Base-by-base conservation (phyloP, 306 rosid species). In the Senna tora region DNA sequence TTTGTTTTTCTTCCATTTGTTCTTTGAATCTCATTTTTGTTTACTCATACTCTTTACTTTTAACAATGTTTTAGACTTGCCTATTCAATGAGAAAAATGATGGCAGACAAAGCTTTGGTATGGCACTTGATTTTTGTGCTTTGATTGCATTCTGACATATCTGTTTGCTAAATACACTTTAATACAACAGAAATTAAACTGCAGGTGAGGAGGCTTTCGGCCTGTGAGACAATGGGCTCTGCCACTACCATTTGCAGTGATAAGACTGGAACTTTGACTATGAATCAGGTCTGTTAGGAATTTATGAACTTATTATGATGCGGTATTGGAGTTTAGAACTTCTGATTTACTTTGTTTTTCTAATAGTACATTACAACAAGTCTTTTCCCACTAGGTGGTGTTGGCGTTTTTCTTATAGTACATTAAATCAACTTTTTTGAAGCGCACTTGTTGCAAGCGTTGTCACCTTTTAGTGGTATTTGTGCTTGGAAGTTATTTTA, bases 171-270 rank as follows among this genome's bases (percentile, higher is more conserved):
- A 64, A 34, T 10, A 39, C 4, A 61, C 7, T 43, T 34, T 63
- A 54, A 19, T 45, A 42, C 50, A 22, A 67, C 42, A 13, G 55
- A 71, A 20, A 33, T 61, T 12, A 59, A 78, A 72, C 33, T 79
- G 76, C 69, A 95, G 99, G 97, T 95, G 43, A 92, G 99, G 76
- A 91, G 97, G 90, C 96, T 95, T 61, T 89, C 97, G 69, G 97
- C 99, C 12, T 95, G 99, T 80, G 97, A 95, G 88, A 91, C 99
- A 4, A 95, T 95, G 99, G 97, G 99, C 49, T 95, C 99, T 81
- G 99, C 99, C 25, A 92, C 96, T 51, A 95, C 97, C 38, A 95
- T 95, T 33, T 95, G 99, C 76, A 95, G 99, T 75, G 99, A 95
- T 75, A 95, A 95, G 89, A 95, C 99, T 53, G 99, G 99, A 67